Percentiles rank a stretch among this genome's conserved stretches.
Conservation (phyloP, 2,329 filamentous ascomycete genomes). For the Epichloe festucae region DNA sequence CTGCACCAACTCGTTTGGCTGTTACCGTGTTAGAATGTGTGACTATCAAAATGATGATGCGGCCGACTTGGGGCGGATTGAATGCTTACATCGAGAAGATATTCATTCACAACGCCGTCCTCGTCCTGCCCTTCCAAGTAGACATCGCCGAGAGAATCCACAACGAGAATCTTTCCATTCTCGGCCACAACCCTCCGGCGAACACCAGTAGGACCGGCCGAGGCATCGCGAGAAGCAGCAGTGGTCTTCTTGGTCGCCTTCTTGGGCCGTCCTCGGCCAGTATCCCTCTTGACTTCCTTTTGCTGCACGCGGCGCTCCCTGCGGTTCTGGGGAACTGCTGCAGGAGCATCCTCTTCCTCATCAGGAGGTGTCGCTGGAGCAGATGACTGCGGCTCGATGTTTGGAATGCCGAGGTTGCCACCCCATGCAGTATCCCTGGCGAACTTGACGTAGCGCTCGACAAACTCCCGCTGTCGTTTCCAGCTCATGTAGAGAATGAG, state of each 20-base stretch:
- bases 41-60: not conserved
- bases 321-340: slow-evolving; percentile 56
- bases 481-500: slow-evolving; percentile 72
- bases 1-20: slow-evolving; percentile 66
- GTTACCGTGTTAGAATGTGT: slow-evolving; percentile 11
- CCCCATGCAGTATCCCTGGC: slow-evolving; percentile 85
- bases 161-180: slow-evolving; percentile 90
- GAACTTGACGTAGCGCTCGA: slow-evolving; percentile 82
- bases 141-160: slow-evolving; percentile 84
- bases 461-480: slow-evolving; percentile 82
- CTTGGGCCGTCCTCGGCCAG: slow-evolving; percentile 40
- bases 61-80: not conserved
- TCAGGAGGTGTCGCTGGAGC: slow-evolving; percentile 30
- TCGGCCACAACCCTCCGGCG: slow-evolving; percentile 83
- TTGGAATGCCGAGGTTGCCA: slow-evolving; percentile 61
- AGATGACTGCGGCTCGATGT: slow-evolving; percentile 38
- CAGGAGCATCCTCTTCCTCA: slow-evolving; percentile 35
- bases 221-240: slow-evolving; percentile 28
- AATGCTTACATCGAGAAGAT: slow-evolving; percentile 67
- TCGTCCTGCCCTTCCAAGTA: slow-evolving; percentile 88
- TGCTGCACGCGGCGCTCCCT: slow-evolving; percentile 83
- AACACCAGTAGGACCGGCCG: slow-evolving; percentile 47
- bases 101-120: slow-evolving; percentile 72
- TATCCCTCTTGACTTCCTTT: slow-evolving; percentile 63
- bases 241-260: slow-evolving; percentile 25